Evolutionary conservation across 345 rosid genomes (phyloP).

Genomic region (Tarenaya hassleriana): DNA sequence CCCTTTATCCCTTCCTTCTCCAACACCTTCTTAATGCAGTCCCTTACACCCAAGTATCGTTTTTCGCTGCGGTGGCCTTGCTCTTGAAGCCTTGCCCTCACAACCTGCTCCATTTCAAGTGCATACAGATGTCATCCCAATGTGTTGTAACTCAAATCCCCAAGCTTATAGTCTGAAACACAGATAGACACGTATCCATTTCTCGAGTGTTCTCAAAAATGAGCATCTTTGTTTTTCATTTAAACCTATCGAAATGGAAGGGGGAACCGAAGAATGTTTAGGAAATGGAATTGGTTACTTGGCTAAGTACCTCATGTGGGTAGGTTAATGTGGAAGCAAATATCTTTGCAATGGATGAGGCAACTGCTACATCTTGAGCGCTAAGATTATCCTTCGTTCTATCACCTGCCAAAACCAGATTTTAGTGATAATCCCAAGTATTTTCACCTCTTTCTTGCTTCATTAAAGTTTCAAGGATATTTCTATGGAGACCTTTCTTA

Average conservation of each 20-base stretch:
- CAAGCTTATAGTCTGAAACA: too few species aligned
- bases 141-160: too few species aligned
- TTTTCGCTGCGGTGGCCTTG: conserved; percentile 80
- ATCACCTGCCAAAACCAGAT: conserved; percentile 38
- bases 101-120: conserved; percentile 39
- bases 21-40: conserved; percentile 65
- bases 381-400: conserved; percentile 56
- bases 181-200: too few species aligned
- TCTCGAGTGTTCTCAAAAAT: too few species aligned
- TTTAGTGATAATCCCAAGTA: conserved; percentile 9
- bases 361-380: conserved; percentile 79
- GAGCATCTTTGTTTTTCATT: too few species aligned
- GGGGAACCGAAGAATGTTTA: neutral
- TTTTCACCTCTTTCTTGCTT: conserved; percentile 2
- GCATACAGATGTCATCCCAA: too few species aligned
- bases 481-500: conserved; percentile 35
- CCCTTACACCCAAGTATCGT: conserved; percentile 59
- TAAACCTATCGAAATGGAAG: neutral
- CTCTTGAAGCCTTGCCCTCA: conserved; percentile 86
- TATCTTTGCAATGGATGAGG: conserved; percentile 80
- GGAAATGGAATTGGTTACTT: neutral
- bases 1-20: conserved; percentile 64
- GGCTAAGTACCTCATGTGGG: conserved; percentile 69
- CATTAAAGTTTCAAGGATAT: conserved; percentile 5
- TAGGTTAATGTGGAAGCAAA: conserved; percentile 86